Evolutionary conservation across 331 rosid species (phyloP), one percentile per base, ranked within the genome.

Genomic region (Rosa hybrid): DNA sequence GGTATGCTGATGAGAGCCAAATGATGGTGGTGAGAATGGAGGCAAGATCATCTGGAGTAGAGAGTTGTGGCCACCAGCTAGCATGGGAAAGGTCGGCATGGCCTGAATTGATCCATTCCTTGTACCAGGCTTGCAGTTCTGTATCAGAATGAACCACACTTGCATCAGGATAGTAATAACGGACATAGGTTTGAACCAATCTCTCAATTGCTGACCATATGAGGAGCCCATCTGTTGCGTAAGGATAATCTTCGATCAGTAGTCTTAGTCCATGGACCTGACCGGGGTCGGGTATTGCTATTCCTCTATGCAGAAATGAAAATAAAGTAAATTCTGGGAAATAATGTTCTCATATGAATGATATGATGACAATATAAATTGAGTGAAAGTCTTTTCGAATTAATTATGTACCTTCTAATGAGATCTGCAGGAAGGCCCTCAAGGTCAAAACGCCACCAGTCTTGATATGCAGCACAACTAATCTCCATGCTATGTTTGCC

Each of bases 361-460:
- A 27, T 27, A 27, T 27, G 30, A 27, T 27, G 30, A 27, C 30
- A 27, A 27, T 27, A 27, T 27, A 27, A 27, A 27, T 27, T 27
- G 30, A 27, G 30, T 27, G 30, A 27, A 27, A 27, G 30, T 27
- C 30, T 27, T 27, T 27, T 27, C 2, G 2, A 30, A 30, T 30
- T 30, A 30, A 30, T 30, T 30, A 1, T 30, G 3, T 30, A 30
- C 93, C 90, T 90, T 78, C 71, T 59, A 30, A 90, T 83, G 21
- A 90, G 83, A 49, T 90, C 94, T 2, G 74, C 87, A 0, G 91
- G 90, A 16, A 88, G 82, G 8, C 85, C 89, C 13, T 90, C 84
- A 23, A 85, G 18, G 82, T 88, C 84, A 39, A 90, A 90, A 0
- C 27, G 88, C 89, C 94, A 90, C 25, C 62, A 65, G 1, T 70